Evolutionary conservation across 768 basidiomycete genomes (phyloP).

Genomic region (Boletellus ananas): DNA sequence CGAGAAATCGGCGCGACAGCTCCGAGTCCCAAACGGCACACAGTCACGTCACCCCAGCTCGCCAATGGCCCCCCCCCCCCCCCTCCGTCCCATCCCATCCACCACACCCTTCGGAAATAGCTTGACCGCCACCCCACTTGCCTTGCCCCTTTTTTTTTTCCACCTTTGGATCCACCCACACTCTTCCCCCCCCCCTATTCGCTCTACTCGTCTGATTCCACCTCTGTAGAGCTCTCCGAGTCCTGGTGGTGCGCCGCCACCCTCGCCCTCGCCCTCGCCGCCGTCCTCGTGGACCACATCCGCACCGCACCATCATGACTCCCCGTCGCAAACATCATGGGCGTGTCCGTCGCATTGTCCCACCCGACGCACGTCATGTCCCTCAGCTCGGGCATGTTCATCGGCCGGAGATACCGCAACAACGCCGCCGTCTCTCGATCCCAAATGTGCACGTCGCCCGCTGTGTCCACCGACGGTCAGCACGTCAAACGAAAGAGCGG

Average conservation of each 20-base stretch:
- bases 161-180: no score
- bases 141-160: no score
- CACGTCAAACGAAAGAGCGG: neutral
- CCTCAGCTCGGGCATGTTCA: slow-evolving; percentile 43
- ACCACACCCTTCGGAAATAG: no score
- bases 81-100: no score
- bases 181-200: no score
- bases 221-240: slow-evolving; percentile 19
- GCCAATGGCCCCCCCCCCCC: no score
- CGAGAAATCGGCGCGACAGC: no score
- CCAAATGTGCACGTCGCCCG: slow-evolving; percentile 83
- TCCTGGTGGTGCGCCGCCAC: neutral
- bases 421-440: slow-evolving; percentile 74
- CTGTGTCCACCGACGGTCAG: slow-evolving; percentile 31
- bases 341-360: slow-evolving; percentile 55
- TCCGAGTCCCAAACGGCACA: no score
- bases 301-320: slow-evolving; percentile 74
- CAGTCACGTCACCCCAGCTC: no score
- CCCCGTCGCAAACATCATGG: slow-evolving; percentile 62
- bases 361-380: slow-evolving; percentile 81
- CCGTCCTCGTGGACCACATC: slow-evolving; percentile 57
- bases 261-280: neutral
- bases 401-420: slow-evolving; percentile 63
- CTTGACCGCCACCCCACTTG: no score
- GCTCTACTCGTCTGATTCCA: slow-evolving; percentile 16